Percentiles rank a stretch among this genome's conserved stretches.
Conservation (phyloP, 2,329 filamentous ascomycete species). For the Exophiala spinifera region DNA sequence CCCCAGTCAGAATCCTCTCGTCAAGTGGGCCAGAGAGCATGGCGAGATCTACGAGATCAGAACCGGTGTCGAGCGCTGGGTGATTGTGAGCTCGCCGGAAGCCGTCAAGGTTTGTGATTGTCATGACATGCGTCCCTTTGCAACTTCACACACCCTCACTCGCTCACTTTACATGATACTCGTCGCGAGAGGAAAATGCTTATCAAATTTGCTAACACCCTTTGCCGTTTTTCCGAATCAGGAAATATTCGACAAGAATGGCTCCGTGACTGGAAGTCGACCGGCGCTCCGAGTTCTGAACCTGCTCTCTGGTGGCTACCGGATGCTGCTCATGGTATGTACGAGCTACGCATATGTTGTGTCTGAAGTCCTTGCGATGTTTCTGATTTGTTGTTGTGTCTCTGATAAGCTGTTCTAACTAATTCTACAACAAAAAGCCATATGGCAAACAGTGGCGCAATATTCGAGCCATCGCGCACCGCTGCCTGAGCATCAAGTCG, state of each 20-base stretch:
- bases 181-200: no score
- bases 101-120: conserved; percentile 11
- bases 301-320: conserved; percentile 12
- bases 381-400: no score
- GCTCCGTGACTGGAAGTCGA: not conserved
- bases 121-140: no score
- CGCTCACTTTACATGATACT: no score
- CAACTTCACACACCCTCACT: not conserved
- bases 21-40: conserved; percentile 20
- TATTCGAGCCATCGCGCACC: conserved; percentile 9
- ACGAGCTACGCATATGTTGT: no score
- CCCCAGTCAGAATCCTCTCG: conserved; percentile 9
- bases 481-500: conserved; percentile 9
- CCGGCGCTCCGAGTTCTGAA: not conserved
- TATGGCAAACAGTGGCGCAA: conserved; percentile 13
- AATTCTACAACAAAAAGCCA: not conserved
- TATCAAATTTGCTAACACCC: no score
- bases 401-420: no score
- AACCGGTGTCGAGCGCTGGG: conserved; percentile 17
- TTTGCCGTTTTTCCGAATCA: not conserved
- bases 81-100: conserved; percentile 7
- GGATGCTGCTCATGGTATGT: conserved; percentile 16
- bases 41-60: conserved; percentile 20
- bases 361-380: no score
- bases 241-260: conserved; percentile 1